phyloP scores from a whole-genome alignment of 768 basidiomycete genomes.

The Dentipellis fragilis region DNA sequence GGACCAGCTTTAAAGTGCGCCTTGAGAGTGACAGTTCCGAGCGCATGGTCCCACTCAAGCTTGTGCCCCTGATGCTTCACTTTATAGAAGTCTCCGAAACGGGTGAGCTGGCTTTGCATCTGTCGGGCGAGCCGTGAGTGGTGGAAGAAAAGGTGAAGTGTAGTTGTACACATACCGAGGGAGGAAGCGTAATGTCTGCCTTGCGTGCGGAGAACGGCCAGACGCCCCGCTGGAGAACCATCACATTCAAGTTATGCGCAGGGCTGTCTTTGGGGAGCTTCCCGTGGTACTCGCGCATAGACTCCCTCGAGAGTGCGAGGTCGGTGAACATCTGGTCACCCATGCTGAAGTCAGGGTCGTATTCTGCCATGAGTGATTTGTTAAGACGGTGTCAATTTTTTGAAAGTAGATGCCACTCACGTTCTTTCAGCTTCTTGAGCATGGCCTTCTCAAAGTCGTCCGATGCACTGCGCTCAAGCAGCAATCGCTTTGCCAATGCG shows the following conservation, averaged over 20 bases:
- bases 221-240: slow-evolving; percentile 79
- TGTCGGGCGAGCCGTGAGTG: slow-evolving; percentile 21
- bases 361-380: slow-evolving; percentile 39
- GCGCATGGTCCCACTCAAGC: slow-evolving; percentile 78
- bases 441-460: slow-evolving; percentile 81
- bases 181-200: slow-evolving; percentile 42
- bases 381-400: neutral
- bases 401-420: slow-evolving; percentile 22
- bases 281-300: slow-evolving; percentile 54
- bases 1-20: slow-evolving; percentile 54
- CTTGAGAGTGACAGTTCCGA: slow-evolving; percentile 73
- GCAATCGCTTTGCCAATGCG: slow-evolving; percentile 74
- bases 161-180: slow-evolving; percentile 28
- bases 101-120: slow-evolving; percentile 65
- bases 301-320: slow-evolving; percentile 64
- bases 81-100: slow-evolving; percentile 67
- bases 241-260: slow-evolving; percentile 50
- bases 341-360: slow-evolving; percentile 91
- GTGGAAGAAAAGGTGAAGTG: neutral
- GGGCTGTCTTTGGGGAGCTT: slow-evolving; percentile 18
- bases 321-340: slow-evolving; percentile 96
- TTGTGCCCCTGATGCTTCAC: slow-evolving; percentile 64
- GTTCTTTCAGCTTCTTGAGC: slow-evolving; percentile 76
- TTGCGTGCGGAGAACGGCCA: slow-evolving; percentile 71
- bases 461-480: slow-evolving; percentile 77